Evolutionary conservation across 2,329 filamentous ascomycete species (phyloP).

Genomic region (Nemania diffusa): DNA sequence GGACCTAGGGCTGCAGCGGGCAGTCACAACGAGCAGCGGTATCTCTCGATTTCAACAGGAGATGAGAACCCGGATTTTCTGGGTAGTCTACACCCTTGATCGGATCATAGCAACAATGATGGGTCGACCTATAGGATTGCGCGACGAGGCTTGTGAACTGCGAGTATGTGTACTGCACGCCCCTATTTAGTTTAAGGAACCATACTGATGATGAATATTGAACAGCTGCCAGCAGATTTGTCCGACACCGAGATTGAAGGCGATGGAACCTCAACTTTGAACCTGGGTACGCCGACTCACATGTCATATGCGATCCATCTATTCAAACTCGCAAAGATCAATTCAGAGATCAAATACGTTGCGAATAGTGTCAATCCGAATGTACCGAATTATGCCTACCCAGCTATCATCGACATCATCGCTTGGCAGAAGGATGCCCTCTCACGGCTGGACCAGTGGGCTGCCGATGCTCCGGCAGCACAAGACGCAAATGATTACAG

Average conservation of each 20-base stretch:
- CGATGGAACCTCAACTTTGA: not conserved
- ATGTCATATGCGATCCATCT: constrained; percentile 60
- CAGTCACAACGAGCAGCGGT: constrained; percentile 55
- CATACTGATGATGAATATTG: constrained; percentile 13
- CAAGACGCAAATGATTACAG: constrained; percentile 42
- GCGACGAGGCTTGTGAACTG: constrained; percentile 65
- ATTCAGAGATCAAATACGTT: constrained; percentile 68
- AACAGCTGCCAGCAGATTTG: constrained; percentile 33
- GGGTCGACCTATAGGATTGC: constrained; percentile 64
- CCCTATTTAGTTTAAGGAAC: not conserved
- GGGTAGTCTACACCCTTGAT: constrained; percentile 64
- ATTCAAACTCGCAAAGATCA: constrained; percentile 59
- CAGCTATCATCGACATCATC: constrained; percentile 53
- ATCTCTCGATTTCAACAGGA: constrained; percentile 62
- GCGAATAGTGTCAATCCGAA: constrained; percentile 63
- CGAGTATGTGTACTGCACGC: constrained; percentile 48
- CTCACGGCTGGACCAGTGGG: constrained; percentile 46
- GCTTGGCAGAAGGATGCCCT: constrained; percentile 60
- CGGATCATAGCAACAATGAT: constrained; percentile 64
- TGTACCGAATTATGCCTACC: constrained; percentile 58
- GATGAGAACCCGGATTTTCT: constrained; percentile 65
- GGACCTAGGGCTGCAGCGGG: constrained; percentile 63
- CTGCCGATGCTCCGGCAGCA: constrained; percentile 36
- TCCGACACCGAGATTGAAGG: constrained; percentile 38
- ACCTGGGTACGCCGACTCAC: constrained; percentile 20